A percentile compares a stretch with the other conserved stretches of the same genome.
Conservation (phyloP, 345 rosid genomes). For the Eucalyptus curtisii region DNA sequence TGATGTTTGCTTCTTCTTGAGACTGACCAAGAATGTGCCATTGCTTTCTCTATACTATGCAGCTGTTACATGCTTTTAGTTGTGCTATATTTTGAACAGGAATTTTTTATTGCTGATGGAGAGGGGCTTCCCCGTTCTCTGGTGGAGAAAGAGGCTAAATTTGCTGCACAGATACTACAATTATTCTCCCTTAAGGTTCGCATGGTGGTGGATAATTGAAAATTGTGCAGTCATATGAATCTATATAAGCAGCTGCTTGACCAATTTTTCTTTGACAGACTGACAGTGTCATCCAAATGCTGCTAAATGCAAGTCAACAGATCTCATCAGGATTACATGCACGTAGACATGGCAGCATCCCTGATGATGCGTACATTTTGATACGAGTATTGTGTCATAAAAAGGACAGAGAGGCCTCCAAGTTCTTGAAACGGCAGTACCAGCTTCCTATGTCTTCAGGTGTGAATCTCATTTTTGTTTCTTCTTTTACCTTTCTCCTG, state of each 20-base stretch:
- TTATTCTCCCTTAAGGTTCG: slow-evolving; percentile 71
- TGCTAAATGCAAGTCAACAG: slow-evolving; percentile 77
- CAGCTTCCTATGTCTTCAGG: slow-evolving; percentile 97
- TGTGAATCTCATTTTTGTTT: slow-evolving; percentile 2
- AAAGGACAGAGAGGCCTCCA: slow-evolving; percentile 83
- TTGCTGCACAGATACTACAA: slow-evolving; percentile 54
- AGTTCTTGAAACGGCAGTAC: slow-evolving; percentile 69
- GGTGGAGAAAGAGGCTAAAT: slow-evolving; percentile 79
- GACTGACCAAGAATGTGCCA: neutral
- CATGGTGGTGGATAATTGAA: neutral
- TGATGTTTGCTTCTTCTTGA: neutral
- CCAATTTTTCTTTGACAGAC: slow-evolving; percentile 29
- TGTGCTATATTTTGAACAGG: slow-evolving; percentile 20
- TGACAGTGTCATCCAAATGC: slow-evolving; percentile 61
- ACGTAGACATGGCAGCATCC: slow-evolving; percentile 19
- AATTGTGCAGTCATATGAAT: neutral
- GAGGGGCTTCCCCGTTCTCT: slow-evolving; percentile 89
- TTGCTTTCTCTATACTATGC: neutral
- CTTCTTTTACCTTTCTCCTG: neutral
- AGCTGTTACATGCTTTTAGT: neutral
- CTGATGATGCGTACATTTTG: slow-evolving; percentile 68
- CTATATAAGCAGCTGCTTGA: neutral
- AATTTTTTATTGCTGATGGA: slow-evolving; percentile 89
- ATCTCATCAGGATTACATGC: slow-evolving; percentile 55
- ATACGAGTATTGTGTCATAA: slow-evolving; percentile 92